Conservation (phyloP, 139 green algal genomes). For the Chlamydomonas asymmetrica region DNA sequence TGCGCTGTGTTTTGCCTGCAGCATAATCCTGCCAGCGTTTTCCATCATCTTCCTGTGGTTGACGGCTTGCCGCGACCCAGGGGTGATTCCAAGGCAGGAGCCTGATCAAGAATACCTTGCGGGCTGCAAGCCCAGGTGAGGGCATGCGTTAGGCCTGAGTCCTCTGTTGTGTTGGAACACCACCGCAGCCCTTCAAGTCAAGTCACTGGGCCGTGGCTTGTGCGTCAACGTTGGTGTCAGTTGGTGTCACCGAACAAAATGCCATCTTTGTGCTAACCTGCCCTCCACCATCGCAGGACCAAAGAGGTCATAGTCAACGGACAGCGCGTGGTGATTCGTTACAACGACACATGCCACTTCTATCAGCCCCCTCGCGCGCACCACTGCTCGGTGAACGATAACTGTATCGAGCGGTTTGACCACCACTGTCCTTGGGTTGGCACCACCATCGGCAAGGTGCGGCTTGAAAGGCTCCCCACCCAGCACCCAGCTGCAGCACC, state of each 20-base stretch:
- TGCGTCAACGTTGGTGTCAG: no score
- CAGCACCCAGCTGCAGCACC: no score
- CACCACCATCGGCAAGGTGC: constrained; percentile 83
- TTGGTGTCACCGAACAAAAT: no score
- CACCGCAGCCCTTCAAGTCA: no score
- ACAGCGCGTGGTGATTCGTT: constrained; percentile 69
- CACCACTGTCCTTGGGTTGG: constrained; percentile 99
- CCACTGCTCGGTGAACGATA: constrained; percentile 97
- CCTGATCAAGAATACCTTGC: constrained; percentile 72
- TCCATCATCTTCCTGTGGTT: constrained; percentile 64
- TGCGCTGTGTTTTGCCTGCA: no score
- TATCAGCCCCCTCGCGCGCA: constrained; percentile 92
- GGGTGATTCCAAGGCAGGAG: constrained; percentile 84
- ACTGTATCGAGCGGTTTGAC: constrained; percentile 98
- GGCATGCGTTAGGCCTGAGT: no score
- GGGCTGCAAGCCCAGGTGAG: constrained; percentile 46
- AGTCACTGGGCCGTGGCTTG: no score
- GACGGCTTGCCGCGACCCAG: constrained; percentile 87
- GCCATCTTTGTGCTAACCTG: no score
- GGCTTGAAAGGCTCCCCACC: no score
- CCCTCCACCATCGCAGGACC: constrained; percentile 15
- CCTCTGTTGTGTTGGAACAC: no score
- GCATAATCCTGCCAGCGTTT: constrained; percentile 47
- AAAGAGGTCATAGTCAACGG: constrained; percentile 62
- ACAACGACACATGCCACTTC: constrained; percentile 86